phyloP scores from a whole-genome alignment of 1,284 basidiomycete genomes.

The Trichosporon asahii region DNA sequence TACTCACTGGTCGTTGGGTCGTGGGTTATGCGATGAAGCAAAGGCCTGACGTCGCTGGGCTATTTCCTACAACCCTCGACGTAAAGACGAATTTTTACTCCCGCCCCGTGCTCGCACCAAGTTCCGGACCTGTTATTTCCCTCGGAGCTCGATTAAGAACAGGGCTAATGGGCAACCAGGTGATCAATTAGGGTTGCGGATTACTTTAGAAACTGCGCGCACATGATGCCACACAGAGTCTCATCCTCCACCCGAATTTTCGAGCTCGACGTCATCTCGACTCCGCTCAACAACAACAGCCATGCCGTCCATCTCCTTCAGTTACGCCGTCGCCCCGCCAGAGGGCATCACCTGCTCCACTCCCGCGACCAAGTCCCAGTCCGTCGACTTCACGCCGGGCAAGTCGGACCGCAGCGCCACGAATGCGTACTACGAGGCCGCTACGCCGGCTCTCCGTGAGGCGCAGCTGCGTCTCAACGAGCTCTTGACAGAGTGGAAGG shows the following conservation, averaged over 20 bases:
- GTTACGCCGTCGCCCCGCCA: conserved; percentile 29
- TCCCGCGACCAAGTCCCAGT: not conserved
- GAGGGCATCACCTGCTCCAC: conserved; percentile 12
- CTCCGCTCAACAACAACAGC: conserved; percentile 11
- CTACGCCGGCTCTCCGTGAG: conserved; percentile 23
- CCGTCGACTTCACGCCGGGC: conserved; percentile 9
- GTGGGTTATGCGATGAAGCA: not conserved
- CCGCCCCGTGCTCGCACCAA: not conserved
- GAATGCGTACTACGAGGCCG: conserved; percentile 26
- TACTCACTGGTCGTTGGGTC: conserved; percentile 6
- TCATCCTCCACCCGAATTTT: not conserved
- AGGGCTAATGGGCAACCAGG: not conserved
- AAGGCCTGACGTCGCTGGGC: not conserved
- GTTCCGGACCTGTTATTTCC: not conserved
- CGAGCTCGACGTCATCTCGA: conserved; percentile 7
- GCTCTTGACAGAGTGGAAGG: conserved; percentile 38
- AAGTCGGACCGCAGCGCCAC: conserved; percentile 20
- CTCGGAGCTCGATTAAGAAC: not conserved
- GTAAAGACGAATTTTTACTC: not conserved
- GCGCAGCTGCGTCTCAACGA: conserved; percentile 33
- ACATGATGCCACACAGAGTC: not conserved
- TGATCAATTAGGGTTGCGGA: not conserved
- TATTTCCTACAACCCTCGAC: not conserved
- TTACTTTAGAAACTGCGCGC: not conserved
- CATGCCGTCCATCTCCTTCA: conserved; percentile 19